phyloP scores from a whole-genome alignment of 805 yeast species.

The Myxozyma melibiosi region DNA sequence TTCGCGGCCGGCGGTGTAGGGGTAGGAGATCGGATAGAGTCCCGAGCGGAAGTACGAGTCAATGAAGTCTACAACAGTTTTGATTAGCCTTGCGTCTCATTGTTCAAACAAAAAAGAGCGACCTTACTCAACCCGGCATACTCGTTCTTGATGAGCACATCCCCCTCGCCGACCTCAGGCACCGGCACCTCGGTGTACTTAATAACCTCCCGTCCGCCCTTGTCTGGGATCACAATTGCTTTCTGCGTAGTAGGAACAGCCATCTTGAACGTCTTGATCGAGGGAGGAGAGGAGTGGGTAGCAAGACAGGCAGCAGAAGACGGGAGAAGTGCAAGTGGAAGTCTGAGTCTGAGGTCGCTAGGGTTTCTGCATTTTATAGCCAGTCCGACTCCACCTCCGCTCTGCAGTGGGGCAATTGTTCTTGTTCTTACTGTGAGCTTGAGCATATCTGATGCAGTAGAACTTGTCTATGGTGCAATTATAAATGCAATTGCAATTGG shows the following conservation, averaged over 20 bases:
- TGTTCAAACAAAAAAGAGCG: not conserved
- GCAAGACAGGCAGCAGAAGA: too few species aligned
- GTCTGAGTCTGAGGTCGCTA: too few species aligned
- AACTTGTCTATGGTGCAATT: too few species aligned
- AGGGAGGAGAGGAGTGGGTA: too few species aligned
- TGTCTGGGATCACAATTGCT: slow-evolving; percentile 15
- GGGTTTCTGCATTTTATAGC: too few species aligned
- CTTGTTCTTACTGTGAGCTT: too few species aligned
- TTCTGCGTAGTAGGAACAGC: slow-evolving; percentile 22
- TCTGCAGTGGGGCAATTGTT: too few species aligned
- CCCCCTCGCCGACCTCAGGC: slow-evolving; percentile 57
- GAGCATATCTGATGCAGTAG: too few species aligned
- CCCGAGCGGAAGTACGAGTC: slow-evolving; percentile 85
- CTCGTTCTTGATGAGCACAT: slow-evolving; percentile 69
- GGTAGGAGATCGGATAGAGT: slow-evolving; percentile 61
- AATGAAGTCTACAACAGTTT: slow-evolving; percentile 27
- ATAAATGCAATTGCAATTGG: too few species aligned
- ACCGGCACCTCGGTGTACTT: slow-evolving; percentile 52
- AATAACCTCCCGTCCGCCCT: slow-evolving; percentile 31
- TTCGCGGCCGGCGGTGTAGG: slow-evolving; percentile 69
- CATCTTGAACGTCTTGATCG: too few species aligned
- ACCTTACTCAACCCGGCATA: slow-evolving; percentile 58
- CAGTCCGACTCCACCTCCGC: too few species aligned
- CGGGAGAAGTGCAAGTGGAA: too few species aligned
- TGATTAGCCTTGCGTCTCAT: not conserved